Conservation (phyloP, 2,329 filamentous ascomycete genomes). For the Shiraia sp. region DNA sequence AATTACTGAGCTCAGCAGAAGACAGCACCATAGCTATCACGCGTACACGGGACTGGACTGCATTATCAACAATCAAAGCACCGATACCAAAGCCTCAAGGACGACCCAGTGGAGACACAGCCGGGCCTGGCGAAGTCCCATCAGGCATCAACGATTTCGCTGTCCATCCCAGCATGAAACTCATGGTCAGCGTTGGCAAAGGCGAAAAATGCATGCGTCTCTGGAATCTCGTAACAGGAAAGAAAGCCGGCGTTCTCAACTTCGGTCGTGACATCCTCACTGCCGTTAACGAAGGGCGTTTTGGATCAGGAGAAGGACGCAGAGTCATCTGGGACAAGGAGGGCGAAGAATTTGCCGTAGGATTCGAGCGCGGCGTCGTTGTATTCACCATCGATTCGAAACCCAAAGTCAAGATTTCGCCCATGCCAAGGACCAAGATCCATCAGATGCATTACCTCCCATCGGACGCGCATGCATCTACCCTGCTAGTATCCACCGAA, state of each 20-base stretch:
- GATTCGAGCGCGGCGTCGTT: conserved; percentile 81
- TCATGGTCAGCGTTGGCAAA: conserved; percentile 91
- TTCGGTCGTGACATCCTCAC: conserved; percentile 75
- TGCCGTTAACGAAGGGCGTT: conserved; percentile 75
- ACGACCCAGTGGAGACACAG: conserved; percentile 87
- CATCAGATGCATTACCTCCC: conserved; percentile 78
- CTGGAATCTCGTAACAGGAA: conserved; percentile 96
- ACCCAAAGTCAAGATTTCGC: conserved; percentile 73
- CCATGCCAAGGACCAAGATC: conserved; percentile 73
- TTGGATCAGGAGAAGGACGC: conserved; percentile 79
- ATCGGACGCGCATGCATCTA: conserved; percentile 53
- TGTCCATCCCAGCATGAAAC: conserved; percentile 92
- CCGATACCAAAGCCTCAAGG: conserved; percentile 80
- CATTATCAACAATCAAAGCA: conserved; percentile 85
- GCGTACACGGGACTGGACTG: conserved; percentile 84
- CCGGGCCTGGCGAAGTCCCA: conserved; percentile 76
- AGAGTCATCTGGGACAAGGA: conserved; percentile 78
- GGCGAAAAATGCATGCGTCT: conserved; percentile 90
- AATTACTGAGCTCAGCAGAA: conserved; percentile 84
- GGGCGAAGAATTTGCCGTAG: conserved; percentile 84
- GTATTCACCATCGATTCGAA: conserved; percentile 89
- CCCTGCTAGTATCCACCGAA: conserved; percentile 82
- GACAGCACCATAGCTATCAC: conserved; percentile 91
- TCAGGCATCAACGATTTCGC: conserved; percentile 94
- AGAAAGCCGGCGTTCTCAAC: conserved; percentile 90